Evolutionary conservation across 352 stramenopile species (phyloP).

Genomic region (Salisapilia sapeloensis): DNA sequence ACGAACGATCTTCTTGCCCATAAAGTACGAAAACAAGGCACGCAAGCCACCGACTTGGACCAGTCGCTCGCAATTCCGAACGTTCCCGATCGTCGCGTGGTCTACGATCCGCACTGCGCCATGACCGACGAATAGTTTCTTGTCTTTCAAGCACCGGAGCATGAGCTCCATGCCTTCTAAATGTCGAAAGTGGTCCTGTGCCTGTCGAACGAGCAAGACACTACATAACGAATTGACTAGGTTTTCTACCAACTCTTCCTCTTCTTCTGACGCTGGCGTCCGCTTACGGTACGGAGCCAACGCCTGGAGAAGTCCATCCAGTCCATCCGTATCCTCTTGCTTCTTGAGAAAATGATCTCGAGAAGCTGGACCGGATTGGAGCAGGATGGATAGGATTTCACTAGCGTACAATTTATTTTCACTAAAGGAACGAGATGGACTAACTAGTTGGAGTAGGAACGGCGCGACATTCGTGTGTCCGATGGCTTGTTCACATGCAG

Average conservation of each 20-base stretch:
- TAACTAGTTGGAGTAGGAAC: slow-evolving; percentile 38
- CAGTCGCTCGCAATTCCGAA: slow-evolving; percentile 47
- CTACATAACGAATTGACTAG: slow-evolving; percentile 80
- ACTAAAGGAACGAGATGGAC: slow-evolving; percentile 13
- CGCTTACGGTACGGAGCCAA: slow-evolving; percentile 80
- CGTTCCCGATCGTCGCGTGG: slow-evolving; percentile 35
- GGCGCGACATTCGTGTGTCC: slow-evolving; percentile 26
- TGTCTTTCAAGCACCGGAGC: slow-evolving; percentile 83
- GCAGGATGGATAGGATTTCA: slow-evolving; percentile 74
- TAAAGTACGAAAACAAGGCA: slow-evolving; percentile 51
- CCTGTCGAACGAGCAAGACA: slow-evolving; percentile 28
- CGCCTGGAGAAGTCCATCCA: slow-evolving; percentile 85
- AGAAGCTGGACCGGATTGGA: slow-evolving; percentile 31
- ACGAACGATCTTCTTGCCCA: slow-evolving; percentile 42
- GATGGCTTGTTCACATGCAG: slow-evolving; percentile 12
- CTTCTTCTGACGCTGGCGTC: slow-evolving; percentile 50
- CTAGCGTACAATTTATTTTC: slow-evolving; percentile 74
- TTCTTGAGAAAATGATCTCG: slow-evolving; percentile 23
- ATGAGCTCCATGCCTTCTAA: slow-evolving; percentile 88
- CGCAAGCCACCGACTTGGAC: slow-evolving; percentile 47
- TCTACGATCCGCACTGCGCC: slow-evolving; percentile 35
- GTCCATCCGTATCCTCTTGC: slow-evolving; percentile 29
- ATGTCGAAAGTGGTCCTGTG: slow-evolving; percentile 32
- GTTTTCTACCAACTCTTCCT: slow-evolving; percentile 90
- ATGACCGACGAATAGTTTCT: slow-evolving; percentile 43